Evolutionary conservation across 371 early-diverging fungal genomes (phyloP), one percentile per base, ranked within the genome.

Genomic region (Sporodiniella umbellata): DNA sequence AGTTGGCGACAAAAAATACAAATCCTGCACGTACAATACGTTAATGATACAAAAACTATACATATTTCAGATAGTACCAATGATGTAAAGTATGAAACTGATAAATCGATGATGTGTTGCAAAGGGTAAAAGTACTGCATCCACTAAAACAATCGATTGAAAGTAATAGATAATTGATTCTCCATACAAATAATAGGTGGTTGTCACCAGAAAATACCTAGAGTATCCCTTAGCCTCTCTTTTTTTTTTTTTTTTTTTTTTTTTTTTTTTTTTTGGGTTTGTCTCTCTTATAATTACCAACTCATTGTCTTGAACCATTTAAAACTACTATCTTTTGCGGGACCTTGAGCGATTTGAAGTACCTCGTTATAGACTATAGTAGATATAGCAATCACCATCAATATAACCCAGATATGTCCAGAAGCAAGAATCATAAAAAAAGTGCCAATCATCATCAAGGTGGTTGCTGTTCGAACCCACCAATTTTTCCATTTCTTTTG

Each of bases 31-130:
- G 4, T 15, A 33, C n/a, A n/a, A n/a, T n/a, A n/a, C n/a, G n/a
- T n/a, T n/a, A n/a, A n/a, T n/a, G n/a, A n/a, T n/a, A n/a, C n/a
- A n/a, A n/a, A n/a, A n/a, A n/a, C n/a, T n/a, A n/a, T n/a, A n/a
- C n/a, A n/a, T n/a, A n/a, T n/a, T n/a, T n/a, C n/a, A n/a, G n/a
- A 22, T 35, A 67, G 60, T 74, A 85, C 88, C 94, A 45, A 90
- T 55, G 53, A 87, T 75, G 65, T 96, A 98, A 44, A 95, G 77
- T 28, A 82, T 70, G 62, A 96, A 96, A n/a, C 94, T 93, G 52
- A 95, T 92, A 62, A 98, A 97, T 18, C 88, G 79, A 65, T 98
- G 97, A 66, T 98, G 94, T 2, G 88, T 91, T 17, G 94, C 94
- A 54, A 95, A 79, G 1, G 91, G 89, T 48, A 85, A 66, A 45